Base-by-base conservation (phyloP, 1,139 yeast species). In the Hemisphaericaspora lyxosophila region DNA sequence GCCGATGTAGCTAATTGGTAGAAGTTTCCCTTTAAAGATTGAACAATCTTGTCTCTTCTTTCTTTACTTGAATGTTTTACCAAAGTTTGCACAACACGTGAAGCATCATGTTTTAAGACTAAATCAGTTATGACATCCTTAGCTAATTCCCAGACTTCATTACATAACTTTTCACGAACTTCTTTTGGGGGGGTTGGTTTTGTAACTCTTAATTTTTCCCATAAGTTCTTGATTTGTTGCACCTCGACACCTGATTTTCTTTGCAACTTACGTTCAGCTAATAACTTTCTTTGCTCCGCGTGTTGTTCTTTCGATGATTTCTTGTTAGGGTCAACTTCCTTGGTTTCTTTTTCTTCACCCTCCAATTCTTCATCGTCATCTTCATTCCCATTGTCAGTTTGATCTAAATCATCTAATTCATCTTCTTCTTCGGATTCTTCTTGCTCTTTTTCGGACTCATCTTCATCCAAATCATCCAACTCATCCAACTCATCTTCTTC, bases 61-160 rank as follows among this genome's bases (percentile, higher is more conserved):
- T 81, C 86, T 56, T 83, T 86, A 33, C 85, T 73, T 6, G 95
- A 82, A 60, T 84, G 88, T 62, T 92, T 92, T 45, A 92, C 82
- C 51, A 92, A 75, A 3, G 97, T 89, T 64, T 92, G 98, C 20
- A 92, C 95, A 40, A 92, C 94, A 66, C 98, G 79, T 22, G 96
- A 88, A 13, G 97, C 94, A 71, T 92, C 98, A 59, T 92, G 98
- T 68, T 92, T 90, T 67, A 92, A 63, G 27, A 90, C 97, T 49
- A 92, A 74, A 53, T 90, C 97, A 50, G 79, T 78, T 40, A 89
- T 78, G 35, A 81, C 80, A 54, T 85, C 90, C 53, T 83, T 77
- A 34, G 95, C 72, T 45, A 87, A 73, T 16, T 75, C 81, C 96
- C 97, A 90, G 30, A 87, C 82, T 62, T 90, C 94, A 50, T 85